Conservation (phyloP, 1,139 yeast genomes). For the Suhomyces terraborum region DNA sequence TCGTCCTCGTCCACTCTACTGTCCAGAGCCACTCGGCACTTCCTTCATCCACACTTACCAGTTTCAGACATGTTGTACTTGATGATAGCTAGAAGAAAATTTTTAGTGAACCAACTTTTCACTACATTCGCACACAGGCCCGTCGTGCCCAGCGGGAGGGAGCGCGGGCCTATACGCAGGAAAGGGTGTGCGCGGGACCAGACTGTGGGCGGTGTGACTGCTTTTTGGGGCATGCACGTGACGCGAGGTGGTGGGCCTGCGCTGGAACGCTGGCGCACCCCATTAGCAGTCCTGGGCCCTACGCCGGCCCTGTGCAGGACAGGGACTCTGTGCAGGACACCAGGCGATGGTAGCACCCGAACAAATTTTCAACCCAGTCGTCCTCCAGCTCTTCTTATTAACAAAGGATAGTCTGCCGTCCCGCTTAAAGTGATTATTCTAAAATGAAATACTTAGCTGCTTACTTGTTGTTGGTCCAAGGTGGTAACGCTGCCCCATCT, state of each 20-base stretch:
- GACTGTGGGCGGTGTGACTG: constrained; percentile 20
- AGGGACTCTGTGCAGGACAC: constrained; percentile 6
- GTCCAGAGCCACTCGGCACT: neutral
- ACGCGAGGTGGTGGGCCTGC: too few relatives aligned
- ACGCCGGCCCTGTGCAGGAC: too few relatives aligned
- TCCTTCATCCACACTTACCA: constrained; percentile 36
- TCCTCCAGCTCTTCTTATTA: constrained; percentile 13
- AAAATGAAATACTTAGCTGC: constrained; percentile 89
- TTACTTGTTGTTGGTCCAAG: constrained; percentile 82
- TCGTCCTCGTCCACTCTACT: too few relatives aligned
- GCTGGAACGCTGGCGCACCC: too few relatives aligned
- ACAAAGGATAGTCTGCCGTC: constrained; percentile 61
- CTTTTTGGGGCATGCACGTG: too few relatives aligned
- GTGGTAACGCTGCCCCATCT: constrained; percentile 80
- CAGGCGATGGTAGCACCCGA: constrained; percentile 2
- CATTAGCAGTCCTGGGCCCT: too few relatives aligned
- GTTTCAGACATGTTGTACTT: constrained; percentile 47
- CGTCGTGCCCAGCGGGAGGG: constrained; percentile 14
- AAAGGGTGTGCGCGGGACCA: constrained; percentile 4
- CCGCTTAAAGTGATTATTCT: constrained; percentile 65
- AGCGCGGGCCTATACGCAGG: constrained; percentile 6
- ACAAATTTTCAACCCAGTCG: constrained; percentile 14
- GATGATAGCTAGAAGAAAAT: constrained; percentile 14
- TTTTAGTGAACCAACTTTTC: constrained; percentile 14
- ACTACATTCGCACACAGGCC: constrained; percentile 7